phyloP scores from a whole-genome alignment of 2,329 filamentous ascomycete species.

The Hypoxylon sp. region DNA sequence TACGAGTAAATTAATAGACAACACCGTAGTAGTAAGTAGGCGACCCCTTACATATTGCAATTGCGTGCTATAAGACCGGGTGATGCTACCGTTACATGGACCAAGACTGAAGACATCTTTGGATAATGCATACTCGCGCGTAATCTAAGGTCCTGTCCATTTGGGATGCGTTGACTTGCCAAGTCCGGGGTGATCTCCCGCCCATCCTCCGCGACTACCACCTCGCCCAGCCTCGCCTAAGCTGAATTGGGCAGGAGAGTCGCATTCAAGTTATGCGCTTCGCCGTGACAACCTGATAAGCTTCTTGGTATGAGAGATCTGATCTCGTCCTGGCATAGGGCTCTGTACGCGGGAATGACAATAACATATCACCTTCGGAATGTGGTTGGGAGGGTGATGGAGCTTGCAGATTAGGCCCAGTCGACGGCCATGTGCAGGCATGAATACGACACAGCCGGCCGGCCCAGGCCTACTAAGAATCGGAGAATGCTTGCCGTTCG shows the following conservation, averaged over 20 bases:
- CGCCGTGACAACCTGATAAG: conserved; percentile 32
- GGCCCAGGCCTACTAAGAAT: conserved; percentile 18
- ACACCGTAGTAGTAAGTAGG: conserved; percentile 30
- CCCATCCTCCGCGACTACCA: conserved; percentile 37
- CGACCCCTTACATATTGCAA: conserved; percentile 36
- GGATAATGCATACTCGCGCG: conserved; percentile 22
- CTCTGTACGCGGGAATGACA: conserved; percentile 17
- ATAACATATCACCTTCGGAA: conserved; percentile 24
- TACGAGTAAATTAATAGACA: conserved; percentile 37
- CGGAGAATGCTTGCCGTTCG: conserved; percentile 23
- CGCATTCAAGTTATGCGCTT: conserved; percentile 30
- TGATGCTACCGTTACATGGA: conserved; percentile 34
- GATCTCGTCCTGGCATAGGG: conserved; percentile 31
- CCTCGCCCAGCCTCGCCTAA: conserved; percentile 38
- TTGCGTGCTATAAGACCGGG: conserved; percentile 30
- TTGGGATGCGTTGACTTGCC: conserved; percentile 44
- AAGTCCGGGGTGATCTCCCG: conserved; percentile 48
- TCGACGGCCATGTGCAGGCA: background rate
- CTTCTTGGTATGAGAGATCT: conserved; percentile 38
- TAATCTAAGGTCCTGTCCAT: conserved; percentile 39
- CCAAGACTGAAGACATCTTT: conserved; percentile 20
- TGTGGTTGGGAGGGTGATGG: conserved; percentile 20
- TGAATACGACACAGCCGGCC: conserved; percentile 8
- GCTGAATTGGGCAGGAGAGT: conserved; percentile 47
- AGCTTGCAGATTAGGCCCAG: conserved; percentile 3